Percentiles rank a stretch among this genome's conserved stretches.
Evolutionary conservation across 2,329 filamentous ascomycete genomes (phyloP).

Genomic region (Pyricularia grisea): DNA sequence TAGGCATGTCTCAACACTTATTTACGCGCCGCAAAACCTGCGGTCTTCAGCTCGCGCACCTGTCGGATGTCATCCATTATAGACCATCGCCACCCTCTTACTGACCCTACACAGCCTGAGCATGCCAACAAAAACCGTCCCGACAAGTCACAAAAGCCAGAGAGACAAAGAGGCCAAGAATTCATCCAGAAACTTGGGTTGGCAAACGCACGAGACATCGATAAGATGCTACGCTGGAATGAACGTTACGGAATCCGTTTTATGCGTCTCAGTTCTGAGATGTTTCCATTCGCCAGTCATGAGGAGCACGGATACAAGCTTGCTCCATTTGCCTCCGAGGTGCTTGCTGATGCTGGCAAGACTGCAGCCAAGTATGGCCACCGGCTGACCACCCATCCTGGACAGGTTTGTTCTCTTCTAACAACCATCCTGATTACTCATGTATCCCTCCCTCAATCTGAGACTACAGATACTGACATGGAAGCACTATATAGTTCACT

Average conservation of each 20-base stretch:
- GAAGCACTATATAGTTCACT: conserved; percentile 52
- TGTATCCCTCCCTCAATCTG: conserved; percentile 6
- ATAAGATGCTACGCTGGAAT: conserved; percentile 87
- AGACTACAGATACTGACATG: neutral
- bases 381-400: conserved; percentile 81
- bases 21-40: conserved; percentile 67
- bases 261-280: conserved; percentile 84
- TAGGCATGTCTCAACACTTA: conserved; percentile 90
- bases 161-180: conserved; percentile 54
- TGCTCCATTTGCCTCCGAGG: conserved; percentile 71
- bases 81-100: conserved; percentile 76
- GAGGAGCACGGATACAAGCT: conserved; percentile 78
- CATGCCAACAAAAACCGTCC: conserved; percentile 81
- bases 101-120: conserved; percentile 64
- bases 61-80: conserved; percentile 86
- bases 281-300: conserved; percentile 95
- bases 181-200: conserved; percentile 73
- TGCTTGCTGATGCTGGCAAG: conserved; percentile 65
- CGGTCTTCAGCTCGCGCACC: conserved; percentile 84
- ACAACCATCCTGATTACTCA: neutral
- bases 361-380: conserved; percentile 73
- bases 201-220: conserved; percentile 72
- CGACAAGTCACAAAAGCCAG: conserved; percentile 60
- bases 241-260: conserved; percentile 87
- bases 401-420: conserved; percentile 44